Base-by-base conservation (phyloP, 1,139 yeast genomes). In the Kodamaea plutei region DNA sequence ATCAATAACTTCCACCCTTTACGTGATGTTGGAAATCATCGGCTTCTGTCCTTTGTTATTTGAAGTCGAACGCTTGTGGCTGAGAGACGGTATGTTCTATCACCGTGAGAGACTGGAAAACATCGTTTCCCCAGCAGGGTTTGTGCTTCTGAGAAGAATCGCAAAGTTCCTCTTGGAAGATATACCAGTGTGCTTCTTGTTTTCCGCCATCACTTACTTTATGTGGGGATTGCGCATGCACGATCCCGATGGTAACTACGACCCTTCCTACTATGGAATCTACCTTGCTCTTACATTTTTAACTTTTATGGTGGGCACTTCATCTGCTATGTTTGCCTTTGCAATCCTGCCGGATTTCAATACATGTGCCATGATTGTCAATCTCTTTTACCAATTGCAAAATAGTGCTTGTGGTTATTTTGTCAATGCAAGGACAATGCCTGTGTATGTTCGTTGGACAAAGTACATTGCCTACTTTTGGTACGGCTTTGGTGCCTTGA, bases 321-420 rank as follows among this genome's bases (percentile, higher is more conserved):
- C 52, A 5, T 34, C 41, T 15, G 54, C 53, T 1, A 44, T 47
- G 44, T 34, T 47, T 4, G 45, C 48, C 16, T 52, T 50, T 32
- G 52, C 54, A 1, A 24, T 48, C 12, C 44, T 45, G 3, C 30
- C 45, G 2, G 48, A 48, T 10, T 43, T 50, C 30, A 38, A 54
- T 6, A 31, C 39, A 4, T 47, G 54, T 15, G 35, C 47, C 8
- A 35, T 51, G 30, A 28, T 37, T n/a, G 29, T 41, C 18, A 52
- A 51, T 25, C 33, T 45, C 19, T 40, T 49, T 24, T 52, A 51
- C 30, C 57, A 52, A 26, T 31, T 52, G 15, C 56, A 52, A 30
- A 52, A 52, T 26, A 49, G 50, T 29, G 55, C 55, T 2, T 49
- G 54, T 37, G 57, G 57, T 2, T 52, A 43, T 35, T 52, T 52